Evolutionary conservation across 106 monocot species (phyloP).

Genomic region (Posidonia australis): DNA sequence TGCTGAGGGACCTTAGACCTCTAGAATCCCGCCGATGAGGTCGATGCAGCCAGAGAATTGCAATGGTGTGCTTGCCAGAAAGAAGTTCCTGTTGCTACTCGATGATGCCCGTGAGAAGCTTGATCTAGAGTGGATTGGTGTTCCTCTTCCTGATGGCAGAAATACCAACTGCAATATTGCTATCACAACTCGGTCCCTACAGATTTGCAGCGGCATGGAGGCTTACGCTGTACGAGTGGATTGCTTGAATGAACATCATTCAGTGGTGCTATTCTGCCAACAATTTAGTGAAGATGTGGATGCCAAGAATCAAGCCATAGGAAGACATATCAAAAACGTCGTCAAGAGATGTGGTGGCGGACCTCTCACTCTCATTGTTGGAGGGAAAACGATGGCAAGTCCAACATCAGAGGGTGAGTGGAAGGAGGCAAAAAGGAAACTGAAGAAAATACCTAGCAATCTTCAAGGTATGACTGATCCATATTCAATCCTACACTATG

Average conservation of each 20-base stretch:
- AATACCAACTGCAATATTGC: slow-evolving; percentile 24
- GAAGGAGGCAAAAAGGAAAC: slow-evolving; percentile 2
- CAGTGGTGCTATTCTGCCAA: slow-evolving; percentile 17
- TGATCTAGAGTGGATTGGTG: slow-evolving; percentile 16
- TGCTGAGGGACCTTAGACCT: slow-evolving; percentile 2
- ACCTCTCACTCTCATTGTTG: slow-evolving; percentile 22
- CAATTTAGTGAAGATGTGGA: slow-evolving; percentile 3
- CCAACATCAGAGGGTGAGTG: slow-evolving; percentile 5
- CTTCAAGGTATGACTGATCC: neutral
- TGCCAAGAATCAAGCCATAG: neutral
- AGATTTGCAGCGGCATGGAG: slow-evolving; percentile 17
- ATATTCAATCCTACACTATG: neutral
- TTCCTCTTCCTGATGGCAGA: slow-evolving; percentile 9
- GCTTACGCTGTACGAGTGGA: slow-evolving; percentile 2
- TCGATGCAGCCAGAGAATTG: slow-evolving; percentile 1
- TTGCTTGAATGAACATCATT: neutral
- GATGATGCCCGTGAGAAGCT: slow-evolving; percentile 23
- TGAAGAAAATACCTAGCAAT: neutral
- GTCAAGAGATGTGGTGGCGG: slow-evolving; percentile 20
- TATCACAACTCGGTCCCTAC: slow-evolving; percentile 9
- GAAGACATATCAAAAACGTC: neutral
- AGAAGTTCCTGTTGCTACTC: slow-evolving; percentile 27
- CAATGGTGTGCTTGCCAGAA: slow-evolving; percentile 1
- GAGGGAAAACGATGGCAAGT: slow-evolving; percentile 12
- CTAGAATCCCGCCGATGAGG: neutral